Conservation (phyloP, 1,284 basidiomycete genomes). For the Violaceomyces palustris region DNA sequence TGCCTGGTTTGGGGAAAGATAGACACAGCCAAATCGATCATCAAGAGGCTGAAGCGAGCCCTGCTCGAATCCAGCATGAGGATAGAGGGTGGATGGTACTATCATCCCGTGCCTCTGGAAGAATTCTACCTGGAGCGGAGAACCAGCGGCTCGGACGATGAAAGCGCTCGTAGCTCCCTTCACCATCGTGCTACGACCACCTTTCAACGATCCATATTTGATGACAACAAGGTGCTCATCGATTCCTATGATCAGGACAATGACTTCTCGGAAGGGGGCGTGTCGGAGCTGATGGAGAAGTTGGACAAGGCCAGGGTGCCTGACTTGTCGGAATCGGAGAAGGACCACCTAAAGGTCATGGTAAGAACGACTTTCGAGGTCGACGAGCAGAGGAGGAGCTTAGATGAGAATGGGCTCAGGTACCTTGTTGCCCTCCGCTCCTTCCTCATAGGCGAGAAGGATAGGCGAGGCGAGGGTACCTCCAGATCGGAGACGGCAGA, state of each 20-base stretch:
- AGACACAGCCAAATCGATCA: constrained; percentile 14
- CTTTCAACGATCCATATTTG: no score
- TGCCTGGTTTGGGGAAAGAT: constrained; percentile 25
- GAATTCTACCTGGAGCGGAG: no score
- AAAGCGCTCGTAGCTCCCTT: no score
- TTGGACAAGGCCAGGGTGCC: constrained; percentile 65
- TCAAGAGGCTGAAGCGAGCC: no score
- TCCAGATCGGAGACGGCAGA: no score
- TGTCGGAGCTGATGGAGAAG: constrained; percentile 28
- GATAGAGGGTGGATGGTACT: no score
- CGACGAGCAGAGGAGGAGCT: constrained; percentile 74
- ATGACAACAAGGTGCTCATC: neutral
- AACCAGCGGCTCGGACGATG: no score
- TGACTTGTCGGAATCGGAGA: constrained; percentile 70
- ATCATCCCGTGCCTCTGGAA: no score
- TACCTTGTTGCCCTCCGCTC: constrained; percentile 26
- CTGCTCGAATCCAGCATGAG: no score
- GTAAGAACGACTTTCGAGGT: constrained; percentile 84
- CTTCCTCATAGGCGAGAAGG: no score
- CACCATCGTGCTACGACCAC: no score
- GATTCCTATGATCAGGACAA: constrained; percentile 1
- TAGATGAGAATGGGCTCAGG: constrained; percentile 76
- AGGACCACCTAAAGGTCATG: constrained; percentile 70
- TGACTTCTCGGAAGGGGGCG: constrained; percentile 3
- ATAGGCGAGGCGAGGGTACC: no score